A percentile compares a stretch with the other conserved stretches of the same genome.
Conservation (phyloP, 257 asterid species). For the Solanum appendiculatum region DNA sequence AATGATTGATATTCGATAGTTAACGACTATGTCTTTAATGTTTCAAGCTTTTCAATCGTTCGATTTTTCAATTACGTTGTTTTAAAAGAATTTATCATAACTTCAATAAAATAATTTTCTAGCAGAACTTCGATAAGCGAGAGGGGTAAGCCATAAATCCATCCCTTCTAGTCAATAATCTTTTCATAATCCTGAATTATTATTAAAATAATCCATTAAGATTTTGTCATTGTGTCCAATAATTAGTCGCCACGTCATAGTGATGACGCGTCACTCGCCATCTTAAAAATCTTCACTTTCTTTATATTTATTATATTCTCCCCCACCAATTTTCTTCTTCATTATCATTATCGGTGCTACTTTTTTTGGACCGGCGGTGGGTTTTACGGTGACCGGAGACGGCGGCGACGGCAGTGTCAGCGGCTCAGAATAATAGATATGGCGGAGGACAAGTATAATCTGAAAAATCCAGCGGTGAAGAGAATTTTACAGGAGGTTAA, state of each 20-base stretch:
- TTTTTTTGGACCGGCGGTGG: not conserved
- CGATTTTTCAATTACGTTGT: not conserved
- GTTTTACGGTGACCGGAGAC: not conserved
- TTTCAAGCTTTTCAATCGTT: not conserved
- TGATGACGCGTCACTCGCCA: not conserved
- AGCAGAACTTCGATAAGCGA: not conserved
- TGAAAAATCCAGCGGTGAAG: constrained; percentile 86
- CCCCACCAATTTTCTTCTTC: not conserved
- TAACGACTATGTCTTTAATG: not conserved
- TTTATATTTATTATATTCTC: not conserved
- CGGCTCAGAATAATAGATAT: not conserved
- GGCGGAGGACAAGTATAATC: constrained; percentile 80
- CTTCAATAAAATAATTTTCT: too few relatives aligned
- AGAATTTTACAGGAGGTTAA: constrained; percentile 90
- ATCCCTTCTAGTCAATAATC: not conserved
- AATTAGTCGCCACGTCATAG: not conserved
- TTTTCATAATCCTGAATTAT: not conserved
- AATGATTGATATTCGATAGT: not conserved
- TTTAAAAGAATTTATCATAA: not conserved
- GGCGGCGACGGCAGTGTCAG: not conserved
- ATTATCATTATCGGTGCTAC: not conserved
- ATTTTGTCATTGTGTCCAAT: not conserved
- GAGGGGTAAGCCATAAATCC: not conserved
- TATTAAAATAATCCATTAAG: not conserved
- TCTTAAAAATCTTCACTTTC: not conserved